phyloP scores from a whole-genome alignment of 768 basidiomycete species.

The Galerina sulciceps region DNA sequence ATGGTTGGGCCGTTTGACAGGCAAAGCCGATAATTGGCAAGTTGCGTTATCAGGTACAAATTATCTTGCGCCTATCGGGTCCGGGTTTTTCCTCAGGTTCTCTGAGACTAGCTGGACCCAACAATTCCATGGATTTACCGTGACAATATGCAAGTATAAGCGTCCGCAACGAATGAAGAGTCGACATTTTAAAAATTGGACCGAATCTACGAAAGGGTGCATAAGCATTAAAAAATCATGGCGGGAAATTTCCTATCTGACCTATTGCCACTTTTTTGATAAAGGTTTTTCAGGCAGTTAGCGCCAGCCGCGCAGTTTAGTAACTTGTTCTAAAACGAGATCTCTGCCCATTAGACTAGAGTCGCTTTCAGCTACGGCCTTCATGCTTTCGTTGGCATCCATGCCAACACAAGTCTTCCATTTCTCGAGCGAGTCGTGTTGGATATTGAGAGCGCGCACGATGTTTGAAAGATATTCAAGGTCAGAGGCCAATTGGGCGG shows the following conservation, averaged over 20 bases:
- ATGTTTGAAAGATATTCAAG: constrained; percentile 91
- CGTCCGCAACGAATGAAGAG: constrained; percentile 5
- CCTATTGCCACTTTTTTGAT: background rate
- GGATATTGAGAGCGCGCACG: constrained; percentile 87
- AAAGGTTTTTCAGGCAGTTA: no score
- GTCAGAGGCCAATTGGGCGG: constrained; percentile 85
- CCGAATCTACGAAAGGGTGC: constrained; percentile 9
- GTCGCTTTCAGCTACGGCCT: constrained; percentile 30
- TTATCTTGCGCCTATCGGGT: constrained; percentile 11
- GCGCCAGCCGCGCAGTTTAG: constrained; percentile 41
- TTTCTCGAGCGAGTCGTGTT: constrained; percentile 74
- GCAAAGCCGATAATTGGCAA: background rate
- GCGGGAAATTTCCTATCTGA: background rate
- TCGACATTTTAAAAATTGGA: constrained; percentile 9
- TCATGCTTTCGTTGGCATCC: constrained; percentile 54
- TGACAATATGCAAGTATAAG: background rate
- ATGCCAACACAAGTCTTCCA: constrained; percentile 79
- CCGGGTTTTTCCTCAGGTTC: constrained; percentile 3
- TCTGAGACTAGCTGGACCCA: background rate
- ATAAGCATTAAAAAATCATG: constrained; percentile 5
- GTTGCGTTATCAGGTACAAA: constrained; percentile 10
- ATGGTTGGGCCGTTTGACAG: constrained; percentile 12
- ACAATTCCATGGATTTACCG: constrained; percentile 14
- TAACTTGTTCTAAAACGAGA: constrained; percentile 38
- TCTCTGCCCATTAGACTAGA: constrained; percentile 30